Conservation (phyloP, 352 stramenopile species). For the Pythium coloratum region DNA sequence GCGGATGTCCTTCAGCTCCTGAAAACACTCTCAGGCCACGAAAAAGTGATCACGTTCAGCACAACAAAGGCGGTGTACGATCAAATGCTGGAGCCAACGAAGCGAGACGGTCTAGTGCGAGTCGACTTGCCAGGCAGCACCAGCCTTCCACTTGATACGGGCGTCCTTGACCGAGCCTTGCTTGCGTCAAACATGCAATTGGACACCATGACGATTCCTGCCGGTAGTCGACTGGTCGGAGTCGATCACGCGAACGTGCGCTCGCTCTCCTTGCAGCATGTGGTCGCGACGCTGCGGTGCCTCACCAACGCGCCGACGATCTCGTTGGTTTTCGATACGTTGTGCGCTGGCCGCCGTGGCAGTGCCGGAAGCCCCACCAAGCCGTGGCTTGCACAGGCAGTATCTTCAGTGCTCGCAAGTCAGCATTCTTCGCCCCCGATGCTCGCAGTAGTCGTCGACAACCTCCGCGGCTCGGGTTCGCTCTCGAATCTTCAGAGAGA, state of each 20-base stretch:
- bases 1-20: slow-evolving; percentile 40
- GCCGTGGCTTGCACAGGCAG: background rate
- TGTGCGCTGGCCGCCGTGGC: background rate
- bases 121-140: slow-evolving; percentile 4
- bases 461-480: slow-evolving; percentile 8
- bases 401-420: slow-evolving; percentile 1
- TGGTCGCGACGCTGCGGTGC: slow-evolving; percentile 35
- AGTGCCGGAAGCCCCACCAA: slow-evolving; percentile 7
- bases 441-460: background rate
- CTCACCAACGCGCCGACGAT: slow-evolving; percentile 28
- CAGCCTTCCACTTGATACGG: slow-evolving; percentile 14
- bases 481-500: background rate
- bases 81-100: slow-evolving; percentile 29
- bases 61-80: slow-evolving; percentile 39
- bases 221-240: slow-evolving; percentile 47
- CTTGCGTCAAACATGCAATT: slow-evolving; percentile 22
- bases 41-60: slow-evolving; percentile 65
- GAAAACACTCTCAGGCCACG: slow-evolving; percentile 34
- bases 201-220: slow-evolving; percentile 21
- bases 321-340: slow-evolving; percentile 43
- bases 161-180: slow-evolving; percentile 20
- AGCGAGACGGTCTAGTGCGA: background rate
- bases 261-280: slow-evolving; percentile 34
- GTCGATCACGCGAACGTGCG: slow-evolving; percentile 51
- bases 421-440: background rate